phyloP scores from a whole-genome alignment of 805 yeast species.

The Torulaspora delbrueckii region DNA sequence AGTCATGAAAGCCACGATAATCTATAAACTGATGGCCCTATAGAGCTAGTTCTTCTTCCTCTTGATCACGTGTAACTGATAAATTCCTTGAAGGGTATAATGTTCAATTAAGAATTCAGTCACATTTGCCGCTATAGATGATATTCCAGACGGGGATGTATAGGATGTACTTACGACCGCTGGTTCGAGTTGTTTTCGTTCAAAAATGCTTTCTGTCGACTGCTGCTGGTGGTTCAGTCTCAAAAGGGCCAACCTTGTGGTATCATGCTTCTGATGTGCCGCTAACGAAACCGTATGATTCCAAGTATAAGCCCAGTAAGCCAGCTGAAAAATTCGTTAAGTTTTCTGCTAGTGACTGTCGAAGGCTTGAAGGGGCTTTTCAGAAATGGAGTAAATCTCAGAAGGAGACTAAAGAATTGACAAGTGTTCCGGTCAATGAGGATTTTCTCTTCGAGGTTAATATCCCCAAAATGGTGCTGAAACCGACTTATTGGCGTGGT shows the following conservation, averaged over 20 bases:
- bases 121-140: not conserved
- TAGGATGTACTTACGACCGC: constrained; percentile 1
- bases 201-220: constrained; percentile 1
- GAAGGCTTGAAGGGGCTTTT: constrained; percentile 51
- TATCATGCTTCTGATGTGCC: constrained; percentile 82
- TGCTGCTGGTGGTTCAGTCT: not conserved
- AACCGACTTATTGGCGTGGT: constrained; percentile 85
- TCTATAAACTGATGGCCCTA: not conserved
- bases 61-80: not conserved
- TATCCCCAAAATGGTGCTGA: constrained; percentile 46
- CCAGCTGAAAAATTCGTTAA: constrained; percentile 59
- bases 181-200: not conserved
- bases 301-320: constrained; percentile 45
- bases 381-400: constrained; percentile 18
- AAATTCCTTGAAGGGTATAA: not conserved
- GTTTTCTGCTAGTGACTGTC: constrained; percentile 61
- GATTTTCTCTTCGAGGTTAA: constrained; percentile 76
- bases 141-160: not conserved
- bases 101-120: not conserved
- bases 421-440: constrained; percentile 61
- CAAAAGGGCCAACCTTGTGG: constrained; percentile 43
- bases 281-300: constrained; percentile 56
- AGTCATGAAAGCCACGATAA: not conserved
- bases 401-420: not conserved
- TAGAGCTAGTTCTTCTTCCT: no score